phyloP scores from a whole-genome alignment of 371 early-diverging fungal species.

The Massospora cicadina region DNA sequence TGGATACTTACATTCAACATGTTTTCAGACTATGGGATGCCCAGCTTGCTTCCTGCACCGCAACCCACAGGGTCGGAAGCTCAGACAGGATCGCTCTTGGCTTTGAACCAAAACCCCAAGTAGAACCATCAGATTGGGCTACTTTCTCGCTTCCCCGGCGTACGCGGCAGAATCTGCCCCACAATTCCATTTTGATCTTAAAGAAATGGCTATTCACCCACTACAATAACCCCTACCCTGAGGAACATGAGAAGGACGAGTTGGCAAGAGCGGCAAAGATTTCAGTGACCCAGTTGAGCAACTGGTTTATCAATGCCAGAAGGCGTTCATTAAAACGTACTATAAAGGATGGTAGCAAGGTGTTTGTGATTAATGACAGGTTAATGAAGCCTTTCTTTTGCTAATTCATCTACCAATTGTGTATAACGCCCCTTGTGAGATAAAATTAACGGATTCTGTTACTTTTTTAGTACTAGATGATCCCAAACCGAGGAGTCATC shows the following conservation, averaged over 20 bases:
- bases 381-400: background rate
- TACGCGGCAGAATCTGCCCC: background rate
- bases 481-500: too few species aligned
- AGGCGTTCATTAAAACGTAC: background rate
- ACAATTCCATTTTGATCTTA: background rate
- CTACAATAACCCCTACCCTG: conserved; percentile 7
- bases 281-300: background rate
- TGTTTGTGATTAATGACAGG: background rate
- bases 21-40: background rate
- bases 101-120: background rate
- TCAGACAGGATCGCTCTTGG: background rate
- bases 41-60: background rate
- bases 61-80: background rate
- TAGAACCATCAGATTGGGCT: background rate
- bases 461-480: too few species aligned
- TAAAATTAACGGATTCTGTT: too few species aligned
- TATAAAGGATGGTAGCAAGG: background rate
- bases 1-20: background rate
- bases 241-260: conserved; percentile 5
- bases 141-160: background rate
- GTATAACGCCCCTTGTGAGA: too few species aligned
- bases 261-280: background rate
- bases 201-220: conserved; percentile 6
- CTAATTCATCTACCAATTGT: too few species aligned
- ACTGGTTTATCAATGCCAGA: conserved; percentile 10